Evolutionary conservation across 768 basidiomycete species (phyloP), one percentile per base, ranked within the genome.

Genomic region (Hysterangium stoloniferum): DNA sequence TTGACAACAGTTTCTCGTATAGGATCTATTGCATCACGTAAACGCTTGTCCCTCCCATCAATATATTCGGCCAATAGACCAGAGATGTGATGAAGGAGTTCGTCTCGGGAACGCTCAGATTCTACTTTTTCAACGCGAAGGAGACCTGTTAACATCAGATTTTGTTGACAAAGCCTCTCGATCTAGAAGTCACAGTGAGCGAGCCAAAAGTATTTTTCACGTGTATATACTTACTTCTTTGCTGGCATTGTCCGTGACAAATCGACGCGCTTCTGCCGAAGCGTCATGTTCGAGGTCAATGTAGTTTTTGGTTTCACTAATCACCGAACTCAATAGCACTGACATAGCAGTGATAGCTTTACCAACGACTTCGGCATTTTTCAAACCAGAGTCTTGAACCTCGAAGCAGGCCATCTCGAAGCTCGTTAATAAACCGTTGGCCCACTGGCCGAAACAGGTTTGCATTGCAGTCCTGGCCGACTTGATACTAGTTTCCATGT

Each of bases 41-140:
- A 67, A 17, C 77, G 78, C 13, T 72, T 69, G 60, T 93, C 84
- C 25, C 86, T 78, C 41, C 82, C 75, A 36, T 75, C 66, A 27
- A 82, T 74, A 63, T 85, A 94, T 24, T 77, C 82, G 9, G 76
- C 79, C 2, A 96, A 67, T 56, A 93, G 71, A 3, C 71, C 71
- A 1, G 86, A 84, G 44, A 95, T 73, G 33, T 81, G 82, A 35
- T 83, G 75, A n/a, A 93, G 64, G 11, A 95, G 64, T 34, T 86
- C 84, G 35, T 82, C 79, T 52, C 80, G 84, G 1, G 85, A 78
- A 43, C 73, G 77, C 22, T 83, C 79, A 0, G 84, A 76, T 53
- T 79, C 83, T 12, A 63, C 61, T 61, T 78, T 79, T 63, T 95
- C 89, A 13, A 74, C 65, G 54, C 79, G 76, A 11, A 94, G 68